These are phyloP conservation scores for Suillus decipiens DNA, from an alignment of 768 basidiomycete species.

Conservation along the genomic window DNA sequence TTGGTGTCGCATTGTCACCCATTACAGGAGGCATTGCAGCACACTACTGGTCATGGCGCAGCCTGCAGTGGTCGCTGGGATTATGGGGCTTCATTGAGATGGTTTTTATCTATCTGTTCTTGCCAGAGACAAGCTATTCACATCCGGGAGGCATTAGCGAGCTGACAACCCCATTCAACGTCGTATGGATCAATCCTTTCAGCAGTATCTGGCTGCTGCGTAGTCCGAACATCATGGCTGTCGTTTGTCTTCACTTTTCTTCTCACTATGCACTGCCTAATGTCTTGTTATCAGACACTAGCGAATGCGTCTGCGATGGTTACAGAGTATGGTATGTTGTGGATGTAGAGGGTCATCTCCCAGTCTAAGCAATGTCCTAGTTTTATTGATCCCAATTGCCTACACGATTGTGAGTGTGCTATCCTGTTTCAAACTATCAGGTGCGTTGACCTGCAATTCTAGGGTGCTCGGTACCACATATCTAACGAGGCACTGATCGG, in stretches of 20 bases:
- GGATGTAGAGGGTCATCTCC: background rate
- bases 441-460: background rate
- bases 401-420: constrained; percentile 54
- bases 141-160: constrained; percentile 26
- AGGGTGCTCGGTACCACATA: constrained; percentile 59
- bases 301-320: constrained; percentile 34
- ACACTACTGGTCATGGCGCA: constrained; percentile 60
- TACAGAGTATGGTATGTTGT: constrained; percentile 43
- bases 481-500: constrained; percentile 59
- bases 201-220: constrained; percentile 47
- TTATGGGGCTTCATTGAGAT: constrained; percentile 41
- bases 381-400: constrained; percentile 53
- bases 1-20: background rate
- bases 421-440: constrained; percentile 21
- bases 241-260: constrained; percentile 39
- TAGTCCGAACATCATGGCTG: constrained; percentile 53
- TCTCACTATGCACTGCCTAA: background rate
- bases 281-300: constrained; percentile 28
- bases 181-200: constrained; percentile 56
- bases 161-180: constrained; percentile 1
- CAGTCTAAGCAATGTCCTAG: constrained; percentile 14
- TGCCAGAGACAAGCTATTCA: constrained; percentile 66
- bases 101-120: constrained; percentile 38
- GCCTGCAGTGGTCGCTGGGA: constrained; percentile 48
- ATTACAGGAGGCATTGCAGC: background rate